Conservation (phyloP, 2,329 filamentous ascomycete species). For the Curvularia sp. region DNA sequence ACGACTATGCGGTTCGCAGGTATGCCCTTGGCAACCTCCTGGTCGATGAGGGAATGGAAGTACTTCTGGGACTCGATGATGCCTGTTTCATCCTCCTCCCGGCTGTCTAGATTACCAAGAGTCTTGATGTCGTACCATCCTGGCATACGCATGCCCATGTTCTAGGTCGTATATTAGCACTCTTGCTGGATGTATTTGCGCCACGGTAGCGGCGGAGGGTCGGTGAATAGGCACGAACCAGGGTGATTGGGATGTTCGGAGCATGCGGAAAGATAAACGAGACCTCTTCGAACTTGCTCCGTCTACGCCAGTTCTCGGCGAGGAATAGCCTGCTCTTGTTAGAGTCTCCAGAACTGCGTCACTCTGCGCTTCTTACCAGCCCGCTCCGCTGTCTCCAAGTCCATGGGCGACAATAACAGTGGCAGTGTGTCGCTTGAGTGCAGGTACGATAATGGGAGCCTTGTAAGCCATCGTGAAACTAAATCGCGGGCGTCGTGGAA, state of each 20-base stretch:
- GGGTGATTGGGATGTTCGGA: constrained; percentile 83
- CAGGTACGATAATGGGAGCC: constrained; percentile 73
- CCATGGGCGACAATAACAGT: constrained; percentile 96
- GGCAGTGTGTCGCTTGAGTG: constrained; percentile 83
- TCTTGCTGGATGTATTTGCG: constrained; percentile 1
- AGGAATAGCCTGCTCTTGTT: constrained; percentile 66
- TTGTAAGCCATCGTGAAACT: constrained; percentile 42
- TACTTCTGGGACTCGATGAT: constrained; percentile 76
- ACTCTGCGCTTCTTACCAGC: constrained; percentile 64
- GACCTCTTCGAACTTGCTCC: constrained; percentile 83
- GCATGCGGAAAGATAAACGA: constrained; percentile 95
- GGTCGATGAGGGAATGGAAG: constrained; percentile 79
- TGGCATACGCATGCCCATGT: constrained; percentile 79
- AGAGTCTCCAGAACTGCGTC: constrained; percentile 16
- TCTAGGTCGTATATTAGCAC: constrained; percentile 56
- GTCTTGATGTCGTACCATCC: constrained; percentile 81
- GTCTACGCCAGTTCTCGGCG: constrained; percentile 84
- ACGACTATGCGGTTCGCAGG: constrained; percentile 82
- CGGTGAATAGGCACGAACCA: constrained; percentile 59
- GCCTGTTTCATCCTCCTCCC: constrained; percentile 71
- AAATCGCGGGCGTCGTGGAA: constrained; percentile 6
- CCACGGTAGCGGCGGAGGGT: neutral
- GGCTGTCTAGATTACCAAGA: constrained; percentile 54
- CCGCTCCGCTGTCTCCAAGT: constrained; percentile 78
- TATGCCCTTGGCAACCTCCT: constrained; percentile 82